Evolutionary conservation across 371 early-diverging fungal species (phyloP).

Genomic region (Rhizopus microsporus): DNA sequence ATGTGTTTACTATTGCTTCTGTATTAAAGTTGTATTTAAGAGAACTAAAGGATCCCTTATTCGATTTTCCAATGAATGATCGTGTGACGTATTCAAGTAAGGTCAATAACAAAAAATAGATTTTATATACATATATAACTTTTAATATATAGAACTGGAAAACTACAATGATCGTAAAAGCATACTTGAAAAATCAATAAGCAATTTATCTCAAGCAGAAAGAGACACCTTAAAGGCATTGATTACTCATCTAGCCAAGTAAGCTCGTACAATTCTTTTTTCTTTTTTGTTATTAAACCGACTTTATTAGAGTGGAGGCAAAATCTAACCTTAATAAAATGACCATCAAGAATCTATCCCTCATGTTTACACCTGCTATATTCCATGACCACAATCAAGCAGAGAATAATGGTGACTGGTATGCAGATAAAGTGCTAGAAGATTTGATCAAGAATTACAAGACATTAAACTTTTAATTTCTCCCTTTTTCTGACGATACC

Average conservation of each 20-base stretch:
- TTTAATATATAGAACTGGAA: conserved; percentile 25
- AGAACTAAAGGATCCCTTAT: conserved; percentile 64
- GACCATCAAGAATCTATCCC: conserved; percentile 56
- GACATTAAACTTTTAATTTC: conserved; percentile 6
- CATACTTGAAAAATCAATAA: conserved; percentile 35
- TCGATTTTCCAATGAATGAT: conserved; percentile 51
- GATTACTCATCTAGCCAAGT: conserved; percentile 58
- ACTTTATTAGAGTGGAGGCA: conserved; percentile 37
- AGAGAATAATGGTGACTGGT: conserved; percentile 48
- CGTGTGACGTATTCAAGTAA: conserved; percentile 62
- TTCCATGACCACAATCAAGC: conserved; percentile 64
- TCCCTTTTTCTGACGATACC: too few species aligned
- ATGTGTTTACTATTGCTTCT: conserved; percentile 60
- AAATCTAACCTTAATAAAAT: conserved; percentile 57
- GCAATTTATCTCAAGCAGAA: conserved; percentile 42
- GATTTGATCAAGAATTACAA: conserved; percentile 39
- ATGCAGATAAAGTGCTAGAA: conserved; percentile 41
- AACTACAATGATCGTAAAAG: conserved; percentile 29
- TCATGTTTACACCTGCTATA: conserved; percentile 63
- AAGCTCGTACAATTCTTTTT: conserved; percentile 7
- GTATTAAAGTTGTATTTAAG: conserved; percentile 68
- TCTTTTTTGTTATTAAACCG: background rate
- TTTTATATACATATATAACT: background rate
- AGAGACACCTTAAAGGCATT: conserved; percentile 51
- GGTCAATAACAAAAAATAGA: background rate